Evolutionary conservation across 1,284 basidiomycete species (phyloP).

Genomic region (Heterobasidion parviporum): DNA sequence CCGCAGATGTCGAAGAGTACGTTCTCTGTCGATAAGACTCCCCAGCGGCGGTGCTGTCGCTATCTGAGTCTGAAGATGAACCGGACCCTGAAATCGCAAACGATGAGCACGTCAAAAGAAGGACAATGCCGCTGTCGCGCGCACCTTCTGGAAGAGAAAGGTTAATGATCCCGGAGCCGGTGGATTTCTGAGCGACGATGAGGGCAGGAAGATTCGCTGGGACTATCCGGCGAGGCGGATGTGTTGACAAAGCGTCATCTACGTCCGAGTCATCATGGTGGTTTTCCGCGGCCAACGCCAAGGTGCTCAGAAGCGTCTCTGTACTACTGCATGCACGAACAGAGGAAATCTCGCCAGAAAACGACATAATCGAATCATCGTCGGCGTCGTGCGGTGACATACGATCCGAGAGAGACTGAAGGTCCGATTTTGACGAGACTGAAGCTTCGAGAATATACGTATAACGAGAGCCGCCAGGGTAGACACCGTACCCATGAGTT

Average conservation of each 20-base stretch:
- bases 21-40: slow-evolving; percentile 5
- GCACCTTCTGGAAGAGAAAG: slow-evolving; percentile 11
- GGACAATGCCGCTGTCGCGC: neutral
- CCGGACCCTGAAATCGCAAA: slow-evolving; percentile 5
- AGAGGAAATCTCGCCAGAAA: slow-evolving; percentile 29
- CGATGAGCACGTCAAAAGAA: neutral
- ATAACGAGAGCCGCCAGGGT: slow-evolving; percentile 32
- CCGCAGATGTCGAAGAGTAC: neutral
- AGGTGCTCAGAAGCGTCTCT: slow-evolving; percentile 27
- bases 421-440: slow-evolving; percentile 44
- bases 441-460: slow-evolving; percentile 53
- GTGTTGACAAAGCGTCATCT: neutral
- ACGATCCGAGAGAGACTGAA: slow-evolving; percentile 15
- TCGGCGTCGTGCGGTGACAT: slow-evolving; percentile 27
- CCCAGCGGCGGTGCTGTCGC: slow-evolving; percentile 11
- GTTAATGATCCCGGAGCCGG: slow-evolving; percentile 8
- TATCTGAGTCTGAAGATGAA: slow-evolving; percentile 11
- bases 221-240: neutral
- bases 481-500: slow-evolving; percentile 24
- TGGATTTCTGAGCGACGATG: slow-evolving; percentile 11
- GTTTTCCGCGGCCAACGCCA: slow-evolving; percentile 3
- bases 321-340: slow-evolving; percentile 43
- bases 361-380: slow-evolving; percentile 28
- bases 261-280: neutral
- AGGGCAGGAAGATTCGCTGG: slow-evolving; percentile 8